These are phyloP conservation scores for Hylodesmum podocarpum DNA, from an alignment of 306 rosid species.

Conservation along the genomic window DNA sequence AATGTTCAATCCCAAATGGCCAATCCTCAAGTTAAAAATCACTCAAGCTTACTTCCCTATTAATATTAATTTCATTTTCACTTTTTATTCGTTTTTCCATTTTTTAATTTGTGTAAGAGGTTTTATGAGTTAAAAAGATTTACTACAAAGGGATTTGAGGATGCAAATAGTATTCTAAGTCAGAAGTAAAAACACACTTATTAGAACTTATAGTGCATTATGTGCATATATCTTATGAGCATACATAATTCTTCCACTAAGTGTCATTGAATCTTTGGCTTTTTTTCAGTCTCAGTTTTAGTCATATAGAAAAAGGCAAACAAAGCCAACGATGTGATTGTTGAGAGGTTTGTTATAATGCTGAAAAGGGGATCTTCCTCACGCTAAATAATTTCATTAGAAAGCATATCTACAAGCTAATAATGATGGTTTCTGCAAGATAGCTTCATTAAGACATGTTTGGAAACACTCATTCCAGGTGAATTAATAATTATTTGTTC, in stretches of 20 bases:
- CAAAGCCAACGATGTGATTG: neutral
- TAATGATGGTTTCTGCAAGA: neutral
- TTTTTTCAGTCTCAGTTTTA: neutral
- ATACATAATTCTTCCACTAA: neutral
- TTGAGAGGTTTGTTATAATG: neutral
- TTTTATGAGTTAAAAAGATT: neutral
- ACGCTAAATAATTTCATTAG: neutral
- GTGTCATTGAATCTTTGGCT: neutral
- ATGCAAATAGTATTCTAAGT: neutral
- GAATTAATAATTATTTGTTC: neutral
- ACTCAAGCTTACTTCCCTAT: neutral
- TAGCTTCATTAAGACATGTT: neutral
- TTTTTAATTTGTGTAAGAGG: neutral
- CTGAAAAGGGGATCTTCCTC: neutral
- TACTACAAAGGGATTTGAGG: neutral
- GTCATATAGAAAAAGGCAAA: neutral
- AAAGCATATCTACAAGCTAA: constrained; percentile 5
- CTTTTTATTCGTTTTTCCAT: neutral
- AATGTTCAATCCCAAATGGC: neutral
- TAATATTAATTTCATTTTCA: neutral
- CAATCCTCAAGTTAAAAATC: neutral
- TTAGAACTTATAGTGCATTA: neutral
- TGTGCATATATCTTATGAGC: neutral
- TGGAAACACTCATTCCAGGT: neutral
- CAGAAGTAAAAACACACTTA: neutral